phyloP scores from a whole-genome alignment of 2,329 filamentous ascomycete species.

The Ploettnerulaceae sp. region DNA sequence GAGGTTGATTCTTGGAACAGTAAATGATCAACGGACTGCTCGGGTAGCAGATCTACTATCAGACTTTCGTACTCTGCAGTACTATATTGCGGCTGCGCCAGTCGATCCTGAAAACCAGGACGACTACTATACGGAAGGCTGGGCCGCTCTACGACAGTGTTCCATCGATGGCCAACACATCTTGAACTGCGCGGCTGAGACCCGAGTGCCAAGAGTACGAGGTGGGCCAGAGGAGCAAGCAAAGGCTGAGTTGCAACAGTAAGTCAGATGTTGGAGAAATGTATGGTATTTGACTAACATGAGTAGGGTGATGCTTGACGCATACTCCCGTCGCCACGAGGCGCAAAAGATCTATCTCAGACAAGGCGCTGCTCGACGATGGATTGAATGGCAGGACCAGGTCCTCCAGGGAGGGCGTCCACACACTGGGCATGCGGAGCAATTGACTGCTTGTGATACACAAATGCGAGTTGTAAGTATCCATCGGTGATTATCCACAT shows the following conservation, averaged over 20 bases:
- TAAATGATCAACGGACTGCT: conserved; percentile 54
- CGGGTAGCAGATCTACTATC: conserved; percentile 58
- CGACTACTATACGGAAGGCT: conserved; percentile 61
- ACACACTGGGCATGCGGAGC: conserved; percentile 42
- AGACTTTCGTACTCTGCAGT: conserved; percentile 58
- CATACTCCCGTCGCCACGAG: conserved; percentile 56
- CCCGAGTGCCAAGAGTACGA: conserved; percentile 47
- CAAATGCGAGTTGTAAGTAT: conserved; percentile 52
- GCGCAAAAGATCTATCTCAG: conserved; percentile 60
- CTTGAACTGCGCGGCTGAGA: conserved; percentile 59
- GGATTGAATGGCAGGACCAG: conserved; percentile 50
- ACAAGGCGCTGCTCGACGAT: conserved; percentile 55
- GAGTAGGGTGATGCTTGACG: conserved; percentile 52
- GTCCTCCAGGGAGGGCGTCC: conserved; percentile 50
- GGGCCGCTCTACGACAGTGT: conserved; percentile 58
- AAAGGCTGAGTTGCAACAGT: conserved; percentile 61
- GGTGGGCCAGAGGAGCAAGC: conserved; percentile 55
- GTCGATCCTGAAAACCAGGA: conserved; percentile 49
- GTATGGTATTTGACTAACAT: neutral
- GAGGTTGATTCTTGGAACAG: conserved; percentile 40
- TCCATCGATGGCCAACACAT: conserved; percentile 59
- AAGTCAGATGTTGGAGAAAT: conserved; percentile 31
- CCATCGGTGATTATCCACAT: neutral
- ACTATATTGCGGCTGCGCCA: conserved; percentile 54
- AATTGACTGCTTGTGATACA: conserved; percentile 50